phyloP scores from a whole-genome alignment of 192 early-diverging fungal species.

The Rhizophagus clarus region DNA sequence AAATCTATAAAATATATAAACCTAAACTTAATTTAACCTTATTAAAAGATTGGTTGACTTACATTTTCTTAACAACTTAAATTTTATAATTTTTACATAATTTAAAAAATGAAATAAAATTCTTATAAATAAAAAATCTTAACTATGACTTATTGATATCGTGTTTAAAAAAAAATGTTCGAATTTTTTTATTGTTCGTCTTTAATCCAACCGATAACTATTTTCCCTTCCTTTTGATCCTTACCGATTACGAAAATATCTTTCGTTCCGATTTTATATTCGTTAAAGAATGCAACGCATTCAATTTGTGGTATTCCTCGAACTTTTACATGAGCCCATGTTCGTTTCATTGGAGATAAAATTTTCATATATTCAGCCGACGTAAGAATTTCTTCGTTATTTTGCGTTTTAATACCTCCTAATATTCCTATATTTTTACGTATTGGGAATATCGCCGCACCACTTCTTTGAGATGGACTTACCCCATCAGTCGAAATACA shows the following conservation, averaged over 20 bases:
- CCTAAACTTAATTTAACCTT: no score
- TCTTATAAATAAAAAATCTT: no score
- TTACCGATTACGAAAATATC: constrained; percentile 17
- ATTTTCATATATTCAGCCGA: constrained; percentile 16
- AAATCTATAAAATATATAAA: no score
- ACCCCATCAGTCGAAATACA: background rate
- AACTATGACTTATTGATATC: no score
- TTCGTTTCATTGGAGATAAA: background rate
- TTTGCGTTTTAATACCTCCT: background rate
- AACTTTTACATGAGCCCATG: background rate
- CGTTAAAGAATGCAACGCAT: background rate
- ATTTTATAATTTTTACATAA: no score
- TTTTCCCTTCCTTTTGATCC: background rate
- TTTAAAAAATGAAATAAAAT: no score
- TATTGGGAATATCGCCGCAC: constrained; percentile 3
- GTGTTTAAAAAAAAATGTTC: no score
- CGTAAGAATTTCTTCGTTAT: background rate
- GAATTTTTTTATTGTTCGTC: background rate
- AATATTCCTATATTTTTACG: constrained; percentile 4
- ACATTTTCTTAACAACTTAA: no score
- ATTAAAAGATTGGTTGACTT: no score
- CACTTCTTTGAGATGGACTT: background rate
- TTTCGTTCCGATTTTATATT: background rate
- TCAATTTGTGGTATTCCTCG: background rate
- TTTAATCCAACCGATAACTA: constrained; percentile 10